A percentile compares a stretch with the other conserved stretches of the same genome.
Conservation (phyloP, 2,329 filamentous ascomycete genomes). For the Scedosporium apiospermum region DNA sequence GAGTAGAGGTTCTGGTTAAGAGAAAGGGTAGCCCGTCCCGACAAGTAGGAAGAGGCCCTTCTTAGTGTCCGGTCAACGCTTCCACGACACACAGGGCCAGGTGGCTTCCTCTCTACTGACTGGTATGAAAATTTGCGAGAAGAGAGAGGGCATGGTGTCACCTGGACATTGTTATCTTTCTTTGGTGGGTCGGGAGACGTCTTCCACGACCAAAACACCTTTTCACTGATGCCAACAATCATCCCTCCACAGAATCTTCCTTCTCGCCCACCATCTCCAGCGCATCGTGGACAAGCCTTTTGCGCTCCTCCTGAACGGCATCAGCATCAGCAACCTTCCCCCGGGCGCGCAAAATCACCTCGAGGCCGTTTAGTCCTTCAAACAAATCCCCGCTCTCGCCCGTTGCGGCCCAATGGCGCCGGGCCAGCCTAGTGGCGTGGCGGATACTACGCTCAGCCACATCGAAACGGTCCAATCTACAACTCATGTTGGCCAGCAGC, state of each 20-base stretch:
- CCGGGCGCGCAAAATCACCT: neutral
- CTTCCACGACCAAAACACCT: too few species aligned
- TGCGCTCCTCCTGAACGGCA: neutral
- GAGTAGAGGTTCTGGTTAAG: too few species aligned
- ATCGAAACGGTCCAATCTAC: neutral
- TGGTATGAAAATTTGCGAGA: too few species aligned
- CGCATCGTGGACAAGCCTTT: neutral
- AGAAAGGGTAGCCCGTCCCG: too few species aligned
- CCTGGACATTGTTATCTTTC: too few species aligned
- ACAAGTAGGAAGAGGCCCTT: too few species aligned
- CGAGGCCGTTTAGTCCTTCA: neutral
- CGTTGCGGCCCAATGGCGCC: neutral
- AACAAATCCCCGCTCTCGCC: neutral
- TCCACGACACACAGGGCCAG: too few species aligned
- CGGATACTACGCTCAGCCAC: neutral
- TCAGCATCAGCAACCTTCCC: neutral
- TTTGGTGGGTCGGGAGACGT: too few species aligned
- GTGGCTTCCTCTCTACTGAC: too few species aligned
- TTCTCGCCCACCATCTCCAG: neutral
- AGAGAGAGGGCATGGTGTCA: too few species aligned
- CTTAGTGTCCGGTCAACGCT: too few species aligned
- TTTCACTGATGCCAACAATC: too few species aligned
- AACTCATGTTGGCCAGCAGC: neutral
- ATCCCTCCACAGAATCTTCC: neutral
- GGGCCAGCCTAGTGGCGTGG: neutral